These are phyloP conservation scores for Spirogloea muscicola DNA, from an alignment of 139 green algal genomes.

Conservation along the genomic window DNA sequence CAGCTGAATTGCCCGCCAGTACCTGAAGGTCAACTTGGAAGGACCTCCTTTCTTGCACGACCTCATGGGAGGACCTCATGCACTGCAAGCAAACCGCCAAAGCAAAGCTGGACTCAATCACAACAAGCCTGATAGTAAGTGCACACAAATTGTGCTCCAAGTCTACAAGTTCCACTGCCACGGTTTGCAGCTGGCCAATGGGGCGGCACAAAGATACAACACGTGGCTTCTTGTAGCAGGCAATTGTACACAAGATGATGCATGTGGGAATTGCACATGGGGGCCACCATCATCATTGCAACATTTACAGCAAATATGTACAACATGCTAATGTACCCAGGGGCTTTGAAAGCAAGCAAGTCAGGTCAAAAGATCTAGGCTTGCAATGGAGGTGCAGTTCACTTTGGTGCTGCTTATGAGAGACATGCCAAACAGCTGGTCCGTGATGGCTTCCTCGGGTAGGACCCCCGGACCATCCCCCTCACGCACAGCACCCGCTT, in stretches of 20 bases:
- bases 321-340: background rate
- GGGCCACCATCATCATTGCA: background rate
- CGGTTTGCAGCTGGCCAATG: too few relatives aligned
- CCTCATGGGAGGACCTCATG: conserved; percentile 12
- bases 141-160: background rate
- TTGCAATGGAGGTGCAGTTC: background rate
- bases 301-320: too few relatives aligned
- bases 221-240: too few relatives aligned
- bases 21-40: conserved; percentile 43
- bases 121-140: background rate
- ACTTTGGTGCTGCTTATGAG: conserved; percentile 26
- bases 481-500: conserved; percentile 1
- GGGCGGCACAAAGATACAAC: too few relatives aligned
- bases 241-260: background rate
- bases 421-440: conserved; percentile 25
- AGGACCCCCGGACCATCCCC: background rate
- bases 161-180: too few relatives aligned
- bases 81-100: conserved; percentile 29
- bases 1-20: background rate
- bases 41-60: background rate
- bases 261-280: background rate
- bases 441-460: background rate
- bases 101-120: background rate
- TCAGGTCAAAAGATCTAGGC: too few relatives aligned
- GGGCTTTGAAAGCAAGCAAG: background rate